Conservation (phyloP, 306 rosid species). For the Prosopis cineraria region DNA sequence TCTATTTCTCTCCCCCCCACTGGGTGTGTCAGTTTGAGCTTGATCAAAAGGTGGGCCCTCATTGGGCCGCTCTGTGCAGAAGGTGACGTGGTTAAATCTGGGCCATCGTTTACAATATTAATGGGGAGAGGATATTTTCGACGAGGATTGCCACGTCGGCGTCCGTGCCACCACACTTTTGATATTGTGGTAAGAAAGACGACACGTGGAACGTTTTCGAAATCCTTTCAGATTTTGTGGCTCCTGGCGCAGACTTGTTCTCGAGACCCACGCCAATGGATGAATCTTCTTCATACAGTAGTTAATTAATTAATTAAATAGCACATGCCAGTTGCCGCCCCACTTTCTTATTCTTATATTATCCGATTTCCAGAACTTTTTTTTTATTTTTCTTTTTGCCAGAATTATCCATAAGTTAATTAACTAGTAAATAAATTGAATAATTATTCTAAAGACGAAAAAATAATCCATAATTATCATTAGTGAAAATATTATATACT, state of each 20-base stretch:
- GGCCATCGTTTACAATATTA: conserved; percentile 35
- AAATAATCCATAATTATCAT: neutral
- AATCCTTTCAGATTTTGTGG: conserved; percentile 28
- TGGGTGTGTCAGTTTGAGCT: neutral
- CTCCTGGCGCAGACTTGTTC: neutral
- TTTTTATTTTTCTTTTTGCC: neutral
- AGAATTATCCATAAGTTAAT: neutral
- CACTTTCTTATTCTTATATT: neutral
- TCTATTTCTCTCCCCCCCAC: neutral
- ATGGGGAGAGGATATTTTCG: conserved; percentile 34
- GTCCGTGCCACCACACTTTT: conserved; percentile 1
- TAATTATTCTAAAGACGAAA: neutral
- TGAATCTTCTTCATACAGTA: neutral
- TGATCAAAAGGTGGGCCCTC: conserved; percentile 37
- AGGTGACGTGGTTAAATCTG: conserved; percentile 36
- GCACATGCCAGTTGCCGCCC: neutral
- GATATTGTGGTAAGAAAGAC: conserved; percentile 31
- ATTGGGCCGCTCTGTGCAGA: conserved; percentile 18
- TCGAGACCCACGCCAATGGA: neutral
- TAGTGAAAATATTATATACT: neutral
- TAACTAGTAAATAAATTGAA: neutral
- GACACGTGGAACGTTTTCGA: conserved; percentile 40
- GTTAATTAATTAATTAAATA: neutral
- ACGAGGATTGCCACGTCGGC: conserved; percentile 40
- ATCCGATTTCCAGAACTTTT: neutral